Evolutionary conservation across 139 green algal genomes (phyloP).

Genomic region (Ostreobium quekettii): DNA sequence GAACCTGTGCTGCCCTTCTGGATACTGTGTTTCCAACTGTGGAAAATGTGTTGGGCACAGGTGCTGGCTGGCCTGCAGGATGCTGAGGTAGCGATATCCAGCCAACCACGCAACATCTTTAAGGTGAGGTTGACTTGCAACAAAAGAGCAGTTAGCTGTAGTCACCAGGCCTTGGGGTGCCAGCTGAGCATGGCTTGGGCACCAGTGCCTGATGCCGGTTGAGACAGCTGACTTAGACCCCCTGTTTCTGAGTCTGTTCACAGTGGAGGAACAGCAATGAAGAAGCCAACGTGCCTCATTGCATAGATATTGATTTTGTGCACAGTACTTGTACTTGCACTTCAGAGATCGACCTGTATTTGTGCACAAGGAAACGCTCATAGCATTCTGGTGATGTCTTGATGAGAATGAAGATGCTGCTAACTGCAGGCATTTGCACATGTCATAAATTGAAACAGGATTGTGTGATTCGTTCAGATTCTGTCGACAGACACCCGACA

Average conservation of each 20-base stretch:
- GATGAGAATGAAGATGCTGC: neutral
- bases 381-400: neutral
- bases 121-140: conserved; percentile 22
- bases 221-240: no score
- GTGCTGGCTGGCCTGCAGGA: conserved; percentile 68
- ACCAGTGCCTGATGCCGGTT: no score
- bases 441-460: neutral
- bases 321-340: neutral
- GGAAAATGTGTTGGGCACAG: conserved; percentile 67
- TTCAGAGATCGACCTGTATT: neutral
- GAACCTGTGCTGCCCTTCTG: no score
- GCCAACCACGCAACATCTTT: conserved; percentile 63
- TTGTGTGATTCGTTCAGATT: conserved; percentile 36
- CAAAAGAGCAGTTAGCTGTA: no score
- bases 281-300: no score
- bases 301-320: neutral
- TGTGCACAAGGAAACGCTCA: neutral
- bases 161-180: no score
- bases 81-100: conserved; percentile 45
- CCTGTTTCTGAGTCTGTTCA: no score
- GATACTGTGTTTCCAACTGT: no score
- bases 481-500: conserved; percentile 83
- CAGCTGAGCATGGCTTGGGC: no score
- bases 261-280: no score
- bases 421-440: neutral